Percentiles rank a stretch among this genome's conserved stretches.
These are phyloP conservation scores for Fusarium sp. DNA, from an alignment of 2,329 filamentous ascomycete species.

Conservation along the genomic window DNA sequence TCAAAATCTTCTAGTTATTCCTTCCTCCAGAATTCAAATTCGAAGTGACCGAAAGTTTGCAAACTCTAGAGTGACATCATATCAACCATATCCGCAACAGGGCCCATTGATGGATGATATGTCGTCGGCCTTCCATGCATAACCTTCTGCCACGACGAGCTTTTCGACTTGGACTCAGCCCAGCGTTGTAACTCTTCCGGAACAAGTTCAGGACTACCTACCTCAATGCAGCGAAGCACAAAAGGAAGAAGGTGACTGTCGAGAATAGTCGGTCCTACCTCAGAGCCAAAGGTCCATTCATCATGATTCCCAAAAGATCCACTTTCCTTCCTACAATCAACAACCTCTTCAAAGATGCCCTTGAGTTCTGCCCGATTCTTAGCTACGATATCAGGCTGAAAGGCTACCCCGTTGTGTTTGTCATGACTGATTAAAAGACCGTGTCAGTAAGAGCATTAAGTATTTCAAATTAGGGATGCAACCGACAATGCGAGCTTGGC, in stretches of 20 bases:
- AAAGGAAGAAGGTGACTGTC: conserved; percentile 32
- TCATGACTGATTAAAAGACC: not conserved
- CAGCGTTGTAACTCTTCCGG: conserved; percentile 20
- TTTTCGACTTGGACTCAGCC: conserved; percentile 19
- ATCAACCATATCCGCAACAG: conserved; percentile 26
- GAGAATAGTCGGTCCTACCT: conserved; percentile 26
- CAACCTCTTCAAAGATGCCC: conserved; percentile 12
- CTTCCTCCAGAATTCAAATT: too few relatives aligned
- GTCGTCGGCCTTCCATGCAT: conserved; percentile 27
- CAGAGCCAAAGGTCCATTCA: conserved; percentile 22
- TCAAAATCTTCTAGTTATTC: too few relatives aligned
- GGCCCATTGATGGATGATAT: conserved; percentile 31
- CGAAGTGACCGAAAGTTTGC: too few relatives aligned
- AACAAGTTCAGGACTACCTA: conserved; percentile 19
- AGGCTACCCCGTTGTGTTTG: conserved; percentile 18
- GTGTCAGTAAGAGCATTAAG: not conserved
- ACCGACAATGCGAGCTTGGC: conserved; percentile 20
- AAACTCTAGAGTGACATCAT: conserved; percentile 23
- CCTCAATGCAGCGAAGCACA: conserved; percentile 23
- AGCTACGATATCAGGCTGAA: conserved; percentile 19
- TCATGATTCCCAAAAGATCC: not conserved
- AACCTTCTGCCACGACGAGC: conserved; percentile 20
- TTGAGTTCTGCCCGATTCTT: conserved; percentile 7
- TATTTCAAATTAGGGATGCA: too few relatives aligned
- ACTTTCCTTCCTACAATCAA: conserved; percentile 13